Base-by-base conservation (phyloP, 1,284 basidiomycete genomes). In the Malassezia slooffiae region DNA sequence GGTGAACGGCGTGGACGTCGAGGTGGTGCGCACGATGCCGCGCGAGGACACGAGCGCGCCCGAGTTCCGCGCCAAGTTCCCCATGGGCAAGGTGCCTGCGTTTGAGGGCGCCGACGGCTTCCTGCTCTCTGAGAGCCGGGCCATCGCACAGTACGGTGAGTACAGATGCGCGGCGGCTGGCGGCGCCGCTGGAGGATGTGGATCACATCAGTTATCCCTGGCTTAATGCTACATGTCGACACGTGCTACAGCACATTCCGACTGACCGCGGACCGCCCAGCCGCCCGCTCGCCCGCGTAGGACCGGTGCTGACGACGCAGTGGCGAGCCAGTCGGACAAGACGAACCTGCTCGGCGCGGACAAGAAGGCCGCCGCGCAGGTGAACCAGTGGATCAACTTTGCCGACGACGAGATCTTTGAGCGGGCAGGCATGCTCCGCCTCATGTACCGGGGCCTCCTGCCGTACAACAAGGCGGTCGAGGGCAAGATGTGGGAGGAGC, bases 121-220 rank as follows among this genome's bases (percentile, higher is more conserved):
- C 75, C 75, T 75, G 60, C 74, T 96, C 52, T 78, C 79, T 61
- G 90, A 93, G 76, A 75, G 77, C 43, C 71, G 74, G 50, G 80
- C 87, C 47, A 88, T 96, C 70, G 81, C 85, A 40, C 81, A 80
- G 55, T 90, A 93, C 74, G 64, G 90, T 95, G 73, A 80, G 89
- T 82, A 33, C 89, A 91, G 74, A 63, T 93, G 73, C 80, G 87
- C 81, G n/a, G 16, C 21, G 22, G 21, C 27, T 31, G 17, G 4
- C n/a, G n/a, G 11, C 17, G 35, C 34, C 8, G 23, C 37, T 70
- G 62, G 71, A 75, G 72, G 74, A 74, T 70, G 59, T 59, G 60
- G 54, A 60, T 72, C 40, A 47, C 53, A 59, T 53, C 61, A 62
- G 61, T 64, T 67, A 64, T 67, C 62, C 62, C 63, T 65, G 63